Conservation (phyloP, 2,329 filamentous ascomycete species). For the Nemania bipapillata region DNA sequence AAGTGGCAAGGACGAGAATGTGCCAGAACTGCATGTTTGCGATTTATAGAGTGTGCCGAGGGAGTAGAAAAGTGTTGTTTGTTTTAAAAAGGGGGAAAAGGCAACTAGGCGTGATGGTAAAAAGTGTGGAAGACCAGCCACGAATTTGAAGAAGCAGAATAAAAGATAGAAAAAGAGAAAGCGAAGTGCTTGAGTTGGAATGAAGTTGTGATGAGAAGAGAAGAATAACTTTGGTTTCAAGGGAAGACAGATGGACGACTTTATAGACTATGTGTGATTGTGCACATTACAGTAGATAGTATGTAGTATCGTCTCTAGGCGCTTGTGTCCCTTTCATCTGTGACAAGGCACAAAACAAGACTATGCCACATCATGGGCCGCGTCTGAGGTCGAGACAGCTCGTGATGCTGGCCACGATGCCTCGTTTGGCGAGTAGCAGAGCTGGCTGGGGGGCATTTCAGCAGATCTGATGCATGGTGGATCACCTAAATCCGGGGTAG, state of each 20-base stretch:
- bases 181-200: slow-evolving; percentile 26
- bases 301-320: slow-evolving; percentile 1
- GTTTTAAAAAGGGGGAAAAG: slow-evolving; percentile 23
- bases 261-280: slow-evolving; percentile 38
- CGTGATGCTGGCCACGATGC: slow-evolving; percentile 9
- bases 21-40: slow-evolving; percentile 46
- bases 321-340: slow-evolving; percentile 9
- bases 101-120: slow-evolving; percentile 31
- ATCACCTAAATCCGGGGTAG: slow-evolving; percentile 32
- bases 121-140: slow-evolving; percentile 45
- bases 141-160: slow-evolving; percentile 38
- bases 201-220: slow-evolving; percentile 41
- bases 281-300: not conserved
- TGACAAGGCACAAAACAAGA: slow-evolving; percentile 27
- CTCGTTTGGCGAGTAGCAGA: slow-evolving; percentile 6
- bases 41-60: slow-evolving; percentile 21
- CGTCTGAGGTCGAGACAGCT: slow-evolving; percentile 11
- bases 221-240: slow-evolving; percentile 17
- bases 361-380: slow-evolving; percentile 25
- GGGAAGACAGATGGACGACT: slow-evolving; percentile 19
- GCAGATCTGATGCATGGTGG: slow-evolving; percentile 32
- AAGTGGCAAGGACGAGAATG: slow-evolving; percentile 44
- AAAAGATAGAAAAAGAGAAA: slow-evolving; percentile 37
- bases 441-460: slow-evolving; percentile 31
- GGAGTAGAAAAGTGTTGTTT: slow-evolving; percentile 18